Evolutionary conservation across 169 alveolate species (phyloP).

Genomic region (Plasmodium malariae): DNA sequence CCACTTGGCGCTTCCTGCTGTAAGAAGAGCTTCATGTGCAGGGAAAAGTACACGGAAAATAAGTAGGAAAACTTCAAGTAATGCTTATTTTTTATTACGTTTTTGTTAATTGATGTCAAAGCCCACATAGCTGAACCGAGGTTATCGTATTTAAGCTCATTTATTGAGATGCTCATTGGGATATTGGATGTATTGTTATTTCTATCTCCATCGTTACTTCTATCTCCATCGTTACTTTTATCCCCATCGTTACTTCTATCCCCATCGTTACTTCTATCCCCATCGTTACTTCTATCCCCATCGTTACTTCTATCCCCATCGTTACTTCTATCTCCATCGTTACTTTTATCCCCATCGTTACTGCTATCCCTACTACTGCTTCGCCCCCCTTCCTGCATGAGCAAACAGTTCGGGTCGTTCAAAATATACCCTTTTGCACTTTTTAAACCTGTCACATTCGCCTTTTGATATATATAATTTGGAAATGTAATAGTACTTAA

Average conservation of each 20-base stretch:
- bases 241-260: not conserved
- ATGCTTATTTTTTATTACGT: conserved; percentile 29
- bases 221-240: not conserved
- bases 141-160: conserved; percentile 49
- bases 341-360: not conserved
- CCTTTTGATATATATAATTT: conserved; percentile 32
- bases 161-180: not conserved
- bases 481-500: conserved; percentile 28
- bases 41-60: conserved; percentile 49
- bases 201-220: not conserved
- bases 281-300: not conserved
- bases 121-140: conserved; percentile 72
- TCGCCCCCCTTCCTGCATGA: no score
- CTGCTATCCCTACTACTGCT: not conserved
- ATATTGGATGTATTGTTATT: not conserved
- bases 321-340: not conserved
- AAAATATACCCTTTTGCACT: not conserved
- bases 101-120: conserved; percentile 32
- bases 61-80: conserved; percentile 46
- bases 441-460: not conserved
- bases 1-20: no score
- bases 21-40: conserved; percentile 41
- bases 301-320: not conserved
- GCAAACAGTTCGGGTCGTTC: no score
- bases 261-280: not conserved